Conservation (phyloP, 2,329 filamentous ascomycete genomes). For the Aureobasidium sp. region DNA sequence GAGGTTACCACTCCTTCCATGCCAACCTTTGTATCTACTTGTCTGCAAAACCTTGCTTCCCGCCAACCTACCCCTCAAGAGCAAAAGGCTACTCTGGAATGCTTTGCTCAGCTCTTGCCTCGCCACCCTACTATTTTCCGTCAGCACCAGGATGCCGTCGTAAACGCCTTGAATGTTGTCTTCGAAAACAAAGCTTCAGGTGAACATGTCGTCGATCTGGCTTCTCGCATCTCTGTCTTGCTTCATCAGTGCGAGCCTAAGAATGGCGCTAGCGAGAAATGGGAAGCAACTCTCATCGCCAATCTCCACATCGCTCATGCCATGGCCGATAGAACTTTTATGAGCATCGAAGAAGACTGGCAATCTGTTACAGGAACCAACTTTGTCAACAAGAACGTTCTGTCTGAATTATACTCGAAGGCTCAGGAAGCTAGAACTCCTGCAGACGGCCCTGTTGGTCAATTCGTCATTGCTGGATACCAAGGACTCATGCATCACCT, state of each 20-base stretch:
- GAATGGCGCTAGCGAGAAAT: constrained; percentile 79
- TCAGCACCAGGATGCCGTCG: constrained; percentile 76
- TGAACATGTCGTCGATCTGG: constrained; percentile 10
- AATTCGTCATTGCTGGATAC: constrained; percentile 69
- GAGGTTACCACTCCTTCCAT: constrained; percentile 90
- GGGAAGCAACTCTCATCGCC: constrained; percentile 71
- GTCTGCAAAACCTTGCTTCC: constrained; percentile 67
- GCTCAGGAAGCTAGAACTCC: neutral
- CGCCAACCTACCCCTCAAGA: constrained; percentile 35
- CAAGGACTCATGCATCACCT: constrained; percentile 75
- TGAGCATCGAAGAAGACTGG: constrained; percentile 85
- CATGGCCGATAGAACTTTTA: constrained; percentile 80
- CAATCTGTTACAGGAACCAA: constrained; percentile 59
- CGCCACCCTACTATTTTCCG: constrained; percentile 87
- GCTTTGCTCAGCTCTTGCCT: constrained; percentile 77
- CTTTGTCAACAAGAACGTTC: constrained; percentile 16
- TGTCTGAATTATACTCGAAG: neutral
- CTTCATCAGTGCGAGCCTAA: constrained; percentile 86
- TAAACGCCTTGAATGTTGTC: constrained; percentile 63
- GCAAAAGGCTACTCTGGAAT: constrained; percentile 74
- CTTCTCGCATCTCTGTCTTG: constrained; percentile 51
- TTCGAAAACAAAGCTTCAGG: constrained; percentile 39
- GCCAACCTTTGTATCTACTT: constrained; percentile 76
- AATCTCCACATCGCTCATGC: constrained; percentile 72
- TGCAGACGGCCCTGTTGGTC: constrained; percentile 13